Conservation (phyloP, 2,329 filamentous ascomycete species). For the Fusarium sororula region DNA sequence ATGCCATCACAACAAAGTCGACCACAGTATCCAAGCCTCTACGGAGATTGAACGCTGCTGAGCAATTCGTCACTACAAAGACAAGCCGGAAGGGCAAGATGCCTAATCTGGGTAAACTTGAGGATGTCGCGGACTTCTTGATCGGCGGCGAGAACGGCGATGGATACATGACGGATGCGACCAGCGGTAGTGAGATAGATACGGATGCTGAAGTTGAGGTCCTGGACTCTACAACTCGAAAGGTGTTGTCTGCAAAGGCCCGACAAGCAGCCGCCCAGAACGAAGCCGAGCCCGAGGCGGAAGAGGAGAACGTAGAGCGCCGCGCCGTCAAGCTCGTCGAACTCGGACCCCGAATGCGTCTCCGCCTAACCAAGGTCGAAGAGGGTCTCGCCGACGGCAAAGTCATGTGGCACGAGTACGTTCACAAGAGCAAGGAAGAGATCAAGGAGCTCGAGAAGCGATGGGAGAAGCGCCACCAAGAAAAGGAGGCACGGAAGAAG, state of each 20-base stretch:
- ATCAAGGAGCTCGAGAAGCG: constrained; percentile 80
- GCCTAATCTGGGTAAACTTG: constrained; percentile 88
- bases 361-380: constrained; percentile 94
- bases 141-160: constrained; percentile 80
- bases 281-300: constrained; percentile 55
- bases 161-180: constrained; percentile 85
- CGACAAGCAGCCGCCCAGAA: constrained; percentile 52
- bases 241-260: constrained; percentile 65
- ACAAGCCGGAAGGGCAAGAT: constrained; percentile 73
- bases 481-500: constrained; percentile 83
- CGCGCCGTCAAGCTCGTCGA: constrained; percentile 92
- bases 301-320: constrained; percentile 74
- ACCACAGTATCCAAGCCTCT: constrained; percentile 87
- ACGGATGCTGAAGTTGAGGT: constrained; percentile 97
- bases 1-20: constrained; percentile 90
- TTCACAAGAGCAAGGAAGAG: constrained; percentile 84
- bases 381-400: constrained; percentile 90
- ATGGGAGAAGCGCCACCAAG: constrained; percentile 80
- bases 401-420: constrained; percentile 97
- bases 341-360: constrained; percentile 86
- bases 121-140: constrained; percentile 95
- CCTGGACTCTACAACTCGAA: constrained; percentile 69
- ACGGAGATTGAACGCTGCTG: constrained; percentile 83
- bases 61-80: constrained; percentile 74
- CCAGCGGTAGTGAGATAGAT: constrained; percentile 89